Evolutionary conservation across 352 stramenopile genomes (phyloP).

Genomic region (Globisporangium nunn): DNA sequence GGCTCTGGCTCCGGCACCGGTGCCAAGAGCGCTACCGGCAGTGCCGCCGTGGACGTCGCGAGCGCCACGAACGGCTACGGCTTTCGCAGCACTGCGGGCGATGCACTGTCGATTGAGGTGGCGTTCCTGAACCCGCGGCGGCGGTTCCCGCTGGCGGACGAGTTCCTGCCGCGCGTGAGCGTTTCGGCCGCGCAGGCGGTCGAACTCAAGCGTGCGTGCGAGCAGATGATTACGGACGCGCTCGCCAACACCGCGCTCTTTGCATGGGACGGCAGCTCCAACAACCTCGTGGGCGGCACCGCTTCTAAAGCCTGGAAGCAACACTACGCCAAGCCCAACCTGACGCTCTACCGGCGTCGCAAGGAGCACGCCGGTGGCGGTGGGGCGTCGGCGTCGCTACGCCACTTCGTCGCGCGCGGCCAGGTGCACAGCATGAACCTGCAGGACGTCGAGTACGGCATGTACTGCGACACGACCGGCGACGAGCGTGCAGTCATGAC

Average conservation of each 20-base stretch:
- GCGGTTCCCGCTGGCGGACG: constrained; percentile 48
- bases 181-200: constrained; percentile 29
- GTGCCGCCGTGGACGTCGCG: constrained; percentile 22
- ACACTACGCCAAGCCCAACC: constrained; percentile 44
- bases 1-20: constrained; percentile 16
- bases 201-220: constrained; percentile 38
- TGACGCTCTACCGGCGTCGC: constrained; percentile 45
- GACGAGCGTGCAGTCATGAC: constrained; percentile 42
- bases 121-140: constrained; percentile 45
- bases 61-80: constrained; percentile 38
- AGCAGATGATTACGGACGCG: constrained; percentile 35
- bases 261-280: constrained; percentile 41
- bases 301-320: constrained; percentile 40
- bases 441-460: constrained; percentile 42
- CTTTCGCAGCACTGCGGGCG: constrained; percentile 40
- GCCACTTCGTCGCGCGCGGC: constrained; percentile 37
- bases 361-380: constrained; percentile 18
- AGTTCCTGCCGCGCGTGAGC: constrained; percentile 38
- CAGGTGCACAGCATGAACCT: constrained; percentile 41
- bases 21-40: constrained; percentile 4
- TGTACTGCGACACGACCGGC: constrained; percentile 38
- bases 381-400: constrained; percentile 9
- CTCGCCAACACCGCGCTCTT: constrained; percentile 52
- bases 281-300: constrained; percentile 23
- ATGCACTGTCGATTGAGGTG: constrained; percentile 58